phyloP scores from a whole-genome alignment of 2,329 filamentous ascomycete species.

The Aspergillus fijiensis region DNA sequence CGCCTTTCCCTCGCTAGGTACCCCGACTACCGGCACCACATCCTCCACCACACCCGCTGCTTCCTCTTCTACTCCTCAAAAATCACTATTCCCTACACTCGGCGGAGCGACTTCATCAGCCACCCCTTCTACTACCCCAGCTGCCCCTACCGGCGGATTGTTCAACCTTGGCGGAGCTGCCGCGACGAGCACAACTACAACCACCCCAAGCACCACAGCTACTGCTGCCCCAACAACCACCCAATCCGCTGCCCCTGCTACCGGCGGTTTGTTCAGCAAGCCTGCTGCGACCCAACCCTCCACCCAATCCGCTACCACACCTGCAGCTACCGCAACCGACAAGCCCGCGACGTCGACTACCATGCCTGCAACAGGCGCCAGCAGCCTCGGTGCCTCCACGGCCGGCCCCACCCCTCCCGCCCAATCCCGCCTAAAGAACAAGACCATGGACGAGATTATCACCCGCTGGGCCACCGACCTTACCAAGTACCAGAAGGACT shows the following conservation, averaged over 20 bases:
- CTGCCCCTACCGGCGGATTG: constrained; percentile 27
- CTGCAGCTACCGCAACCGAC: constrained; percentile 23
- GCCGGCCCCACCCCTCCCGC: constrained; percentile 74
- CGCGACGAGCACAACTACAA: constrained; percentile 27
- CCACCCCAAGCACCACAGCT: not conserved
- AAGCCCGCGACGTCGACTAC: constrained; percentile 28
- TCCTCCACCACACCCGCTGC: constrained; percentile 26
- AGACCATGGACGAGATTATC: constrained; percentile 98
- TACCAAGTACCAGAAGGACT: constrained; percentile 94
- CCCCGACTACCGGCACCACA: constrained; percentile 19
- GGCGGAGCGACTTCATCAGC: constrained; percentile 32
- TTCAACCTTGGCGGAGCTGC: constrained; percentile 28
- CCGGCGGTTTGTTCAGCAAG: constrained; percentile 27
- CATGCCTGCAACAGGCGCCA: constrained; percentile 31
- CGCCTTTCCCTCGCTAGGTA: constrained; percentile 25
- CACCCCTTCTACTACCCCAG: constrained; percentile 32
- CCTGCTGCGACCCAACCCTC: constrained; percentile 26
- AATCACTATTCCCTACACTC: constrained; percentile 31
- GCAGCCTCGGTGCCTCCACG: constrained; percentile 67
- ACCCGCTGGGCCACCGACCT: constrained; percentile 94
- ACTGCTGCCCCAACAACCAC: constrained; percentile 21
- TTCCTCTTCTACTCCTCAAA: constrained; percentile 34
- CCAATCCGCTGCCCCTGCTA: constrained; percentile 19
- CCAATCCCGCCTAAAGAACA: constrained; percentile 90
- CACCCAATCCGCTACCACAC: constrained; percentile 22